Evolutionary conservation across 148 eudicot genomes (phyloP).

Genomic region (Diospyros lotus): DNA sequence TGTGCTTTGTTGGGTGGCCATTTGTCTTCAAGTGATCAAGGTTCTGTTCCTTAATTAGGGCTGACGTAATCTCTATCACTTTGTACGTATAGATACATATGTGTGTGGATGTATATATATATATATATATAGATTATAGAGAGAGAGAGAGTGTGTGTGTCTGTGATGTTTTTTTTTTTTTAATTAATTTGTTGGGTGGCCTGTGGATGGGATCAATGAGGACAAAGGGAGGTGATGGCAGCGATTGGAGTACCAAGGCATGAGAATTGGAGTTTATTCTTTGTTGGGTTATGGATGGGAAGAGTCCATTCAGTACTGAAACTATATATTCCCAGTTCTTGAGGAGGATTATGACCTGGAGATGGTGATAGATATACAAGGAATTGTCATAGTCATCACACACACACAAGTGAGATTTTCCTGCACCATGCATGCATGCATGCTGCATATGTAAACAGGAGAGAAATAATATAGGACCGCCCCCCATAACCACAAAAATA

Average conservation of each 20-base stretch:
- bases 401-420: not conserved
- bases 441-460: too few relatives aligned
- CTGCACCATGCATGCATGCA: not conserved
- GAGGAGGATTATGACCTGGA: not conserved
- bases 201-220: slow-evolving; percentile 1
- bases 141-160: not conserved
- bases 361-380: not conserved
- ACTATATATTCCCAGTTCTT: not conserved
- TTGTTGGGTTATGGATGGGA: not conserved
- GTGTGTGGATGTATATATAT: too few relatives aligned
- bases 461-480: not conserved
- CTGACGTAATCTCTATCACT: too few relatives aligned
- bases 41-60: not conserved
- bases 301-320: not conserved
- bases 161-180: not conserved
- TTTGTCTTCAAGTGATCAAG: slow-evolving; percentile 23
- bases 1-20: slow-evolving; percentile 9
- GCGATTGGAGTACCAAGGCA: not conserved
- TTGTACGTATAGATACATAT: too few relatives aligned
- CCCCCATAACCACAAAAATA: too few relatives aligned
- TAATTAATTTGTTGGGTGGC: slow-evolving; percentile 9
- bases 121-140: too few relatives aligned
- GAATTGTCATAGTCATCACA: not conserved
- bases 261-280: not conserved
- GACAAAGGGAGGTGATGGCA: not conserved